Evolutionary conservation across 306 rosid species (phyloP), one percentile per base, ranked within the genome.

Genomic region (Spatholobus suberectus): DNA sequence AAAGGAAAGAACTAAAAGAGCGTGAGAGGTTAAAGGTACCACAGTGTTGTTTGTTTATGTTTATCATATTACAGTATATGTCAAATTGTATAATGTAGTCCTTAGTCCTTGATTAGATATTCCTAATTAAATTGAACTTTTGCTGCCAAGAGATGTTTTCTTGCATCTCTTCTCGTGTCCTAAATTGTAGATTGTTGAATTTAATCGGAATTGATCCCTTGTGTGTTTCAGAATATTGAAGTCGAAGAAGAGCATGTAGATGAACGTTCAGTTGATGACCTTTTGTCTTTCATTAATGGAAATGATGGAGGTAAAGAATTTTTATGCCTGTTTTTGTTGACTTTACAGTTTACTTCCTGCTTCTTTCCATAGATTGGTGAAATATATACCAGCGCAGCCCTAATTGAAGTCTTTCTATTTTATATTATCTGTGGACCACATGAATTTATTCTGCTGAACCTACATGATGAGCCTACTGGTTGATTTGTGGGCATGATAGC

Each of bases 231-330:
- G 99, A 93, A 86, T 77, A 88, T 89, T 88, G 96, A 93, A 90
- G 82, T 75, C 38, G 97, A 92, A 85, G 94, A 80, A 66, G 96
- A 87, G 89, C 94, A 35, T 9, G 90, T 86, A 26, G 99, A 96
- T 87, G 92, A 93, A 46, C 95, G 99, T 54, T 90, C 99, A 5
- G 94, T 96, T 34, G 99, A 96, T 77, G 99, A 96, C 68, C 98
- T 96, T 18, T 78, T 96, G 87, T 90, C 99, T 79, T 96, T 90
- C 86, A 96, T 96, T 72, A 96, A 96, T 83, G 97, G 99, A 57
- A 88, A 88, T 80, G 88, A 87, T 46, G 85, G 83, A 89, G 97
- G 99, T 95, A 89, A 71, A 76, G 52, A 66, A 62, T 49, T 14
- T 55, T n/a, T 3, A 21, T 58, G 44, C 66, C 37, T 3, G 0